A percentile compares a stretch with the other conserved stretches of the same genome.
Evolutionary conservation across 371 early-diverging fungal species (phyloP).

Genomic region (Phascolomyces articulosus): DNA sequence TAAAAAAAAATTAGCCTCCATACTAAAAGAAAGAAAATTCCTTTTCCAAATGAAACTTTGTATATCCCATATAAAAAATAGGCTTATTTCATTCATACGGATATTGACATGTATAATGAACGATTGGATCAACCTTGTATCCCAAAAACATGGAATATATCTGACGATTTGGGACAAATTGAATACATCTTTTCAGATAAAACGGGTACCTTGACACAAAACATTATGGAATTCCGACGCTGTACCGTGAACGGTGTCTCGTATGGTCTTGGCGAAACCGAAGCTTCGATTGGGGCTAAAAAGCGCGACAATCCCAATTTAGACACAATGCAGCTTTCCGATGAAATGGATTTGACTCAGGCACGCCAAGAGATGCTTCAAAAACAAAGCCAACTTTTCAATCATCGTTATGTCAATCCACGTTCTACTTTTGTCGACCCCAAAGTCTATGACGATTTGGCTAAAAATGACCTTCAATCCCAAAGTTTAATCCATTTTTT

Average conservation of each 20-base stretch:
- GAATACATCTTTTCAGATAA: conserved; percentile 97
- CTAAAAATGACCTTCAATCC: conserved; percentile 39
- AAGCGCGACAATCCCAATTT: conserved; percentile 29
- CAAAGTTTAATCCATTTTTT: conserved; percentile 65
- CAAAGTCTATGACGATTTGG: conserved; percentile 42
- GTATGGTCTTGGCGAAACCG: conserved; percentile 70
- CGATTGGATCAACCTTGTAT: conserved; percentile 78
- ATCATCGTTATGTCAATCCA: conserved; percentile 45
- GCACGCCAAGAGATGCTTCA: conserved; percentile 42
- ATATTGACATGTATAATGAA: conserved; percentile 87
- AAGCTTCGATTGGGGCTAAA: conserved; percentile 46
- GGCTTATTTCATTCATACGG: conserved; percentile 84
- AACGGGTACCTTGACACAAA: conserved; percentile 82
- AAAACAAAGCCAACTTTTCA: conserved; percentile 42
- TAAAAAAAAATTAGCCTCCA: too few species aligned
- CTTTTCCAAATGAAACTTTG: too few species aligned
- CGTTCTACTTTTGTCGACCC: conserved; percentile 53
- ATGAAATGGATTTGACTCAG: conserved; percentile 31
- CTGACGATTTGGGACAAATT: conserved; percentile 87
- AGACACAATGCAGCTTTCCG: conserved; percentile 32
- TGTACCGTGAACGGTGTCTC: conserved; percentile 86
- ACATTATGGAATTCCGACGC: conserved; percentile 80
- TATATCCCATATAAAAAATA: conserved; percentile 10
- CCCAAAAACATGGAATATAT: conserved; percentile 89
- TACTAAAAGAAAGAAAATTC: too few species aligned